phyloP scores from a whole-genome alignment of 371 early-diverging fungal species.

The Basidiobolus meristosporus region DNA sequence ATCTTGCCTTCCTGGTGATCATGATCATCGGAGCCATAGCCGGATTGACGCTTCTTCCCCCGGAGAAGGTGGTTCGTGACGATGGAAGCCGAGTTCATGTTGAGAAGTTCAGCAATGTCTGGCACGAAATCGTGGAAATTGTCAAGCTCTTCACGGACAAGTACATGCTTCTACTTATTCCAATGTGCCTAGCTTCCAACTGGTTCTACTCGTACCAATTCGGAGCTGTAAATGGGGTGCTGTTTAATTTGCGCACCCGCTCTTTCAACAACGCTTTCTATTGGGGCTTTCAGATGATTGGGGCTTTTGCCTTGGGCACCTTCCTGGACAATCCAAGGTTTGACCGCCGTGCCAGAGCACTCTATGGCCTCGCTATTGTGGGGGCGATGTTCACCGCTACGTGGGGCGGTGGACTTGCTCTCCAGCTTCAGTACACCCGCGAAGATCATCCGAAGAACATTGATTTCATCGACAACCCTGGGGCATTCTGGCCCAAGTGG shows the following conservation, averaged over 20 bases:
- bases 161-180: too few relatives aligned
- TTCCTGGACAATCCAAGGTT: conserved; percentile 25
- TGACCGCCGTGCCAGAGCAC: conserved; percentile 24
- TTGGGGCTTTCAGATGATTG: conserved; percentile 49
- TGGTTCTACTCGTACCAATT: too few relatives aligned
- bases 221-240: conserved; percentile 23
- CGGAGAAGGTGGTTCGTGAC: conserved; percentile 26
- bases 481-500: conserved; percentile 33
- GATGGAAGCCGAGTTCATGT: conserved; percentile 40
- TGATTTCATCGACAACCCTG: conserved; percentile 15
- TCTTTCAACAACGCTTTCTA: conserved; percentile 45
- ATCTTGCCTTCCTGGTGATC: conserved; percentile 42
- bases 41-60: conserved; percentile 30
- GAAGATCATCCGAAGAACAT: too few relatives aligned
- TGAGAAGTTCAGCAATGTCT: conserved; percentile 21
- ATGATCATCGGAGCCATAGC: conserved; percentile 35
- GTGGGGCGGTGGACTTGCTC: conserved; percentile 38
- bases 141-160: too few relatives aligned
- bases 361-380: conserved; percentile 20
- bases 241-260: conserved; percentile 35
- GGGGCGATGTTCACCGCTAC: conserved; percentile 22
- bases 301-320: conserved; percentile 22
- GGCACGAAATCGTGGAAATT: conserved; percentile 28
- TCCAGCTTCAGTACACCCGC: conserved; percentile 30
- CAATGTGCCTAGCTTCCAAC: too few relatives aligned